Conservation (phyloP, 805 yeast species). For the Saturnispora gosingensis region DNA sequence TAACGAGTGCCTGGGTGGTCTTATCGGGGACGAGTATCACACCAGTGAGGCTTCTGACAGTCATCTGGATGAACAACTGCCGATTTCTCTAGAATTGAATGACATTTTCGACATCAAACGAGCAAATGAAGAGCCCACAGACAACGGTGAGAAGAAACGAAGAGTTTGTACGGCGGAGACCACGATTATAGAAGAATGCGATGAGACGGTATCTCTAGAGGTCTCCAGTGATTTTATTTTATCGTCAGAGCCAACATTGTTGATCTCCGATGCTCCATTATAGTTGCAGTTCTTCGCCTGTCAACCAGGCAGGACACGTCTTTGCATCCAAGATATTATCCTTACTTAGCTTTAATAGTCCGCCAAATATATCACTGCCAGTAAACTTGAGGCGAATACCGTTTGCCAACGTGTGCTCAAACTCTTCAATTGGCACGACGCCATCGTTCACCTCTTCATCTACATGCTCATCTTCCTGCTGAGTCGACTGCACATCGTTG, state of each 20-base stretch:
- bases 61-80: neutral
- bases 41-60: neutral
- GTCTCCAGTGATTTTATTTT: neutral
- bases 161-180: neutral
- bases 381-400: slow-evolving; percentile 31
- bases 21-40: neutral
- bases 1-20: neutral
- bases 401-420: slow-evolving; percentile 32
- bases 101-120: neutral
- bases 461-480: slow-evolving; percentile 10
- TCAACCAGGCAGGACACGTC: slow-evolving; percentile 64
- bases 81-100: neutral
- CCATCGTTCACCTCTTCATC: slow-evolving; percentile 25
- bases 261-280: slow-evolving; percentile 1
- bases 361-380: slow-evolving; percentile 72
- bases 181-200: neutral
- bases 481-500: slow-evolving; percentile 1
- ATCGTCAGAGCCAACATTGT: neutral
- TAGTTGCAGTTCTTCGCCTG: slow-evolving; percentile 51
- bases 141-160: neutral
- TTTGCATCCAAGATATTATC: slow-evolving; percentile 40
- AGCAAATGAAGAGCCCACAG: neutral
- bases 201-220: neutral
- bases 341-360: slow-evolving; percentile 59
- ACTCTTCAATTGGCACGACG: slow-evolving; percentile 48